These are phyloP conservation scores for Alternaria novae-zelandiae DNA, from an alignment of 2,329 filamentous ascomycete species.

Conservation along the genomic window DNA sequence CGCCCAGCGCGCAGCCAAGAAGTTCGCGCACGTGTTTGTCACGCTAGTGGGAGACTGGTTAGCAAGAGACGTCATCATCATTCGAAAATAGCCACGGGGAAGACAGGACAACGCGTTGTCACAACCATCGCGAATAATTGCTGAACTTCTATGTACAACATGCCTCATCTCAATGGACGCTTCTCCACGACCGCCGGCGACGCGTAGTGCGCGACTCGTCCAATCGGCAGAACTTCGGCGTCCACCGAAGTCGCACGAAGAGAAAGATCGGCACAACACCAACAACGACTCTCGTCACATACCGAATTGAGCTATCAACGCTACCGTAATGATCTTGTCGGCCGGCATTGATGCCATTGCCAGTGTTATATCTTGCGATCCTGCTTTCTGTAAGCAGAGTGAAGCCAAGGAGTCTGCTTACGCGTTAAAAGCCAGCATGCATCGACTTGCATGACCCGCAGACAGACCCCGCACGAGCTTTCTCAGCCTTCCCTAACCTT, in stretches of 20 bases:
- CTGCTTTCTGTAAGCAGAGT: not conserved
- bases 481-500: slow-evolving; percentile 1
- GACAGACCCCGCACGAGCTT: not conserved
- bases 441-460: not conserved
- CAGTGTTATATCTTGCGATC: not conserved
- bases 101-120: not conserved
- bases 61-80: not conserved
- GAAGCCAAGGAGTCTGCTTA: not conserved
- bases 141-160: not conserved
- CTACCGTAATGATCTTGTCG: not conserved
- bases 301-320: not conserved
- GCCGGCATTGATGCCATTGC: not conserved
- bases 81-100: not conserved
- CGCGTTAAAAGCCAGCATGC: not conserved
- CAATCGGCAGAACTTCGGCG: slow-evolving; percentile 1
- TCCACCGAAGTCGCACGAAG: not conserved
- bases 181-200: not conserved
- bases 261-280: not conserved
- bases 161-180: not conserved
- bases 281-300: not conserved
- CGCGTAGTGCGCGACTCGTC: not conserved
- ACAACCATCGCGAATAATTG: not conserved
- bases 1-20: not conserved
- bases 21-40: not conserved
- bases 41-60: not conserved